These are phyloP conservation scores for Neurospora sublineolata DNA, from an alignment of 495 filamentous ascomycete genomes.

Conservation along the genomic window DNA sequence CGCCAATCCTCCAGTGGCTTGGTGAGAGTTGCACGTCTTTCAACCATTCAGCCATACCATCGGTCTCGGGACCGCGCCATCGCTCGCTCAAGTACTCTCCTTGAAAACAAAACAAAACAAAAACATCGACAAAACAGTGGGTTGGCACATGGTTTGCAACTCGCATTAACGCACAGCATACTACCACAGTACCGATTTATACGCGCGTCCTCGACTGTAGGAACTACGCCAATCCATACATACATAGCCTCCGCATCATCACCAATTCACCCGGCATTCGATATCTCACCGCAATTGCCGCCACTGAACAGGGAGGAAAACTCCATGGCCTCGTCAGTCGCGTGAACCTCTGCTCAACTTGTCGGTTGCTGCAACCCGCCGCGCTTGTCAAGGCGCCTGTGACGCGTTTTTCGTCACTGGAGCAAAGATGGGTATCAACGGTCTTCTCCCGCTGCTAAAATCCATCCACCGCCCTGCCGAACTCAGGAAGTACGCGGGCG, in stretches of 20 bases:
- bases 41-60: neutral
- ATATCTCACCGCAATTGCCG: slow-evolving; percentile 4
- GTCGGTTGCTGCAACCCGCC: neutral
- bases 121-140: neutral
- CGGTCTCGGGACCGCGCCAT: neutral
- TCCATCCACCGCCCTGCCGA: slow-evolving; percentile 86
- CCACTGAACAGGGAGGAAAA: neutral
- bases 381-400: neutral
- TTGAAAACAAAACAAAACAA: neutral
- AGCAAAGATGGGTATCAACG: slow-evolving; percentile 29
- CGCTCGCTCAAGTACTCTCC: neutral
- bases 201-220: neutral
- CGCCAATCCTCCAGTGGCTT: neutral
- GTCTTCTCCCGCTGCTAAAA: slow-evolving; percentile 82
- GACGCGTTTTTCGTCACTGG: neutral
- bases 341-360: neutral
- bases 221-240: neutral
- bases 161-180: neutral
- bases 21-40: neutral
- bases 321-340: neutral
- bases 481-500: slow-evolving; percentile 75
- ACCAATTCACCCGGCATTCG: neutral
- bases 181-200: neutral
- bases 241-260: neutral
- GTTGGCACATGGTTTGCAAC: neutral